phyloP scores from a whole-genome alignment of 371 early-diverging fungal genomes.

The Encephalitozoon romaleae region DNA sequence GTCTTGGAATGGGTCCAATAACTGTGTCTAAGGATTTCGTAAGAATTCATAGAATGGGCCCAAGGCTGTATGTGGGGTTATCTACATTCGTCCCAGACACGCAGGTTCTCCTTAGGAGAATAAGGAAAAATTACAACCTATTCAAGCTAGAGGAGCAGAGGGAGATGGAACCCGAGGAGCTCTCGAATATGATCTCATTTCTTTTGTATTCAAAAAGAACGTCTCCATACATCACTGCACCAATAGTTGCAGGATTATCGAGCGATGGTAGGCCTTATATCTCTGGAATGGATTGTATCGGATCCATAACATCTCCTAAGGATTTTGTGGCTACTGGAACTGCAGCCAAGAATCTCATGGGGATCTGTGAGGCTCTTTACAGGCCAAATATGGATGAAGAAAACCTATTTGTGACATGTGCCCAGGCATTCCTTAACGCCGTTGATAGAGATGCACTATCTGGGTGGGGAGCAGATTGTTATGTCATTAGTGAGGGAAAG shows the following conservation, averaged over 20 bases:
- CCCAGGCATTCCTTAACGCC: constrained; percentile 87
- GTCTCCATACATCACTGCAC: constrained; percentile 85
- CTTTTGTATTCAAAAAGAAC: constrained; percentile 88
- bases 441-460: constrained; percentile 90
- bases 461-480: constrained; percentile 87
- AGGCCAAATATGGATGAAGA: constrained; percentile 88
- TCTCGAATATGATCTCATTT: constrained; percentile 84
- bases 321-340: constrained; percentile 94
- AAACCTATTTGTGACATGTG: constrained; percentile 87
- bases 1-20: constrained; percentile 76
- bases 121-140: constrained; percentile 85
- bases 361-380: constrained; percentile 94
- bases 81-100: constrained; percentile 92
- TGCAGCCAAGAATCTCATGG: constrained; percentile 75
- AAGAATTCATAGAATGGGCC: constrained; percentile 78
- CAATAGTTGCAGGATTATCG: constrained; percentile 85
- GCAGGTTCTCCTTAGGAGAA: constrained; percentile 72
- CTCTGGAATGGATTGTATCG: constrained; percentile 87
- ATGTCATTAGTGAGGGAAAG: constrained; percentile 31
- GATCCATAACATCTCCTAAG: constrained; percentile 80
- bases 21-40: constrained; percentile 81
- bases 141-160: constrained; percentile 89
- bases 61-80: constrained; percentile 76
- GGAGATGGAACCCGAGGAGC: constrained; percentile 82
- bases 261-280: constrained; percentile 71